Conservation (phyloP, 2,329 filamentous ascomycete genomes). For the Xylaria hypoxylon region DNA sequence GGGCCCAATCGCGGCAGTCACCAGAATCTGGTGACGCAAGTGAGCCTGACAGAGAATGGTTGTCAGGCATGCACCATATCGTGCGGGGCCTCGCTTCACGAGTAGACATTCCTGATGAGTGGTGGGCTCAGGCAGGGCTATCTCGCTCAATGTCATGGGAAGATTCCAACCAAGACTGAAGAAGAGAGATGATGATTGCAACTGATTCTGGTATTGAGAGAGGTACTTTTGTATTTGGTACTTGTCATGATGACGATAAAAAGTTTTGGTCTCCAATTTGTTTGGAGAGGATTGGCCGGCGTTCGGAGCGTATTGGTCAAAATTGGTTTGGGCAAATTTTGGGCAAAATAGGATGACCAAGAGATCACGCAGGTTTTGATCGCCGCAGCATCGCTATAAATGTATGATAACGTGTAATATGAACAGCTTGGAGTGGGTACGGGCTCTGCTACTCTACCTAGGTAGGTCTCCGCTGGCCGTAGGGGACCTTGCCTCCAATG, state of each 20-base stretch:
- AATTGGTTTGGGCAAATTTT: neutral
- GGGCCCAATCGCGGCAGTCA: conserved; percentile 23
- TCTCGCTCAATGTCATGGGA: conserved; percentile 66
- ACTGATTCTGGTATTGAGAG: neutral
- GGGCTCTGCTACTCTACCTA: neutral
- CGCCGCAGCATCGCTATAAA: neutral
- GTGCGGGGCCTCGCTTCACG: conserved; percentile 76
- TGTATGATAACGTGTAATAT: conserved; percentile 35
- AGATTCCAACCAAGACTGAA: conserved; percentile 42
- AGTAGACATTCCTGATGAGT: conserved; percentile 83
- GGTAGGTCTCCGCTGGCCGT: neutral
- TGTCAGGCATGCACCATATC: conserved; percentile 77
- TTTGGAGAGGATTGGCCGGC: conserved; percentile 15
- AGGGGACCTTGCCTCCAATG: neutral
- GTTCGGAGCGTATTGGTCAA: conserved; percentile 12
- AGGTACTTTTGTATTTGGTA: neutral
- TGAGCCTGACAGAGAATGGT: conserved; percentile 50
- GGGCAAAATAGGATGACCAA: conserved; percentile 7
- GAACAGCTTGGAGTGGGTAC: conserved; percentile 5
- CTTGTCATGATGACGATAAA: conserved; percentile 4
- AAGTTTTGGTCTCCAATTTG: neutral
- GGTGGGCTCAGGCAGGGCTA: conserved; percentile 80
- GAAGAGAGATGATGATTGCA: neutral
- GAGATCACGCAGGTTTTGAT: neutral
- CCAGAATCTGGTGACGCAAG: conserved; percentile 30